Evolutionary conservation across 345 rosid species (phyloP).

Genomic region (Populus alba): DNA sequence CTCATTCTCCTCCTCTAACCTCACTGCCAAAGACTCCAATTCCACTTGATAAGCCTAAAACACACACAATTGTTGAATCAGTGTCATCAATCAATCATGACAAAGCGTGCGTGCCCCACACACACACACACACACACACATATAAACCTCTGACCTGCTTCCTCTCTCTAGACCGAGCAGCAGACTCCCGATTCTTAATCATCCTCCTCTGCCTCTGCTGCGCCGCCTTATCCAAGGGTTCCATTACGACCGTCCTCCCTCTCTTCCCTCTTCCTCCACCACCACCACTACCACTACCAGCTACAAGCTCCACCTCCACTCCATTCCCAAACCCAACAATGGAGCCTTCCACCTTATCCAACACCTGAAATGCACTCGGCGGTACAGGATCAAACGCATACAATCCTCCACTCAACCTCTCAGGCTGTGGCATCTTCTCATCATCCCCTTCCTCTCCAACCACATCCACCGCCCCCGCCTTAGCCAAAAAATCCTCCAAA

Average conservation of each 20-base stretch:
- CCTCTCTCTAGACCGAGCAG: conserved; percentile 93
- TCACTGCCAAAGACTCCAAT: conserved; percentile 71
- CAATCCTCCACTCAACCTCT: conserved; percentile 48
- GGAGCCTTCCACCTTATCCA: conserved; percentile 55
- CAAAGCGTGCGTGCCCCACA: too few species aligned
- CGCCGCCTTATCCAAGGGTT: conserved; percentile 77
- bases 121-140: too few species aligned
- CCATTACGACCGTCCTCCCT: conserved; percentile 52
- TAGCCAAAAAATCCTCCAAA: conserved; percentile 82
- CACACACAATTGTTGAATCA: background rate
- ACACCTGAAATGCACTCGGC: conserved; percentile 47
- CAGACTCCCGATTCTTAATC: conserved; percentile 98
- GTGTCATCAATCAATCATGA: background rate
- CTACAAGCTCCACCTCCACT: conserved; percentile 24
- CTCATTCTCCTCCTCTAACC: conserved; percentile 75
- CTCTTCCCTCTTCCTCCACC: conserved; percentile 66
- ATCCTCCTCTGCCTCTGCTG: conserved; percentile 94
- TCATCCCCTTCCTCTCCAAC: conserved; percentile 28
- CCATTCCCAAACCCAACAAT: conserved; percentile 52
- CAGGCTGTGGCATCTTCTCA: conserved; percentile 28
- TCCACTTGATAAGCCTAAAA: conserved; percentile 83
- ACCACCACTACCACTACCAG: conserved; percentile 2
- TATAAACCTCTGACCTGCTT: conserved; percentile 52
- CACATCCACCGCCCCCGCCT: conserved; percentile 52
- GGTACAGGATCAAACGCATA: conserved; percentile 48